Evolutionary conservation across 345 rosid genomes (phyloP).

Genomic region (Eucalyptus shirleyi): DNA sequence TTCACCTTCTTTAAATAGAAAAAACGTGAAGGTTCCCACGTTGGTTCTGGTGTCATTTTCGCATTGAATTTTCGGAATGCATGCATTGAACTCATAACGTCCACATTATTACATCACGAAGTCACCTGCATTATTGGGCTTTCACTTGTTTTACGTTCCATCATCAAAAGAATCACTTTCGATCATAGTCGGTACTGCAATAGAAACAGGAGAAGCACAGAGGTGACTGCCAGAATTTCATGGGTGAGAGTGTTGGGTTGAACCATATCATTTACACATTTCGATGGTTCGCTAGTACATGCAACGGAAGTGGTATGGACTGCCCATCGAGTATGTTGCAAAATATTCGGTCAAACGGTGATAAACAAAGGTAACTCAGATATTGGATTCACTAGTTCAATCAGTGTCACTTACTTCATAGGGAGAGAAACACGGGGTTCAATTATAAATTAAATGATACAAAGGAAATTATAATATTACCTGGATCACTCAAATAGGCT

Average conservation of each 20-base stretch:
- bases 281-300: background rate
- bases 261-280: background rate
- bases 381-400: background rate
- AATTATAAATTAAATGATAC: no score
- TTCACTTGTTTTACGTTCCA: background rate
- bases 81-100: no score
- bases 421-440: background rate
- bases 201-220: background rate
- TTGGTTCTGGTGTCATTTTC: background rate
- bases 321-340: background rate
- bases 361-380: background rate
- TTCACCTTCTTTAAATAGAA: background rate
- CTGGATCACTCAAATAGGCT: background rate
- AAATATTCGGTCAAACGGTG: background rate
- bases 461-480: background rate
- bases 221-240: background rate
- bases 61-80: no score
- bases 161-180: background rate
- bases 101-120: background rate
- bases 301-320: background rate
- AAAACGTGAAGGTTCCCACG: background rate
- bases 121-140: background rate
- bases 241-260: background rate
- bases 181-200: background rate
- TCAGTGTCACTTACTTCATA: background rate